Evolutionary conservation across 2,329 filamentous ascomycete species (phyloP), one percentile per base, ranked within the genome.

Genomic region (Calycina marina): DNA sequence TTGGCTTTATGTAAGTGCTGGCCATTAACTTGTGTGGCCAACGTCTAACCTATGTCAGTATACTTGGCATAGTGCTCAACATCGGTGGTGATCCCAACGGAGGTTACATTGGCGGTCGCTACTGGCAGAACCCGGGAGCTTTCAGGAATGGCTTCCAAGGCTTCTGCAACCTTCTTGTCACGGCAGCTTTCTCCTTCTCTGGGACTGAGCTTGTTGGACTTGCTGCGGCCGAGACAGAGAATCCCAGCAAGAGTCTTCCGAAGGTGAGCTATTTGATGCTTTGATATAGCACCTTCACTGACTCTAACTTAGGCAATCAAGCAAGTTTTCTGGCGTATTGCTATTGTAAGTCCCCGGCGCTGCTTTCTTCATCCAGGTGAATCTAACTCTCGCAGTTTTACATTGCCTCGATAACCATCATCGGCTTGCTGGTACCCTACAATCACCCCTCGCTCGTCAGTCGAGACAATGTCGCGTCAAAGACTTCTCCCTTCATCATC

Each of bases 311-410:
- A n/a, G n/a, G 85, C 86, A 10, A 76, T 92, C 49, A 93, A 92
- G 59, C 85, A 93, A 54, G 84, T 93, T n/a, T 93, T 93, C 56
- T 94, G 86, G 86, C 77, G 86, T 48, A 93, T 93, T 48, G 73
- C 76, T 4, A 65, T 92, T 36, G 37, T 81, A 61, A 56, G 52
- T 59, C 20, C 8, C n/a, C 12, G 25, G 2, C 14, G 13, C 28
- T 25, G 16, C n/a, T 28, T 41, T 62, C 13, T 83, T 5, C 69
- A 77, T 31, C 58, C 82, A 20, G 2, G 17, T 9, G 6, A 4
- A 12, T 57, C 79, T 34, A 18, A 33, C 14, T 14, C 18, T 74
- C 18, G 13, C 17, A 49, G 55, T 94, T 94, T 61, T 94, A 93
- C 59, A 66, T 94, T 29, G 72, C 92, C 22, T 80, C 81, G 0